A percentile compares a stretch with the other conserved stretches of the same genome.
phyloP scores from a whole-genome alignment of 2,329 filamentous ascomycete species.

The Pseudocercospora eumusae region DNA sequence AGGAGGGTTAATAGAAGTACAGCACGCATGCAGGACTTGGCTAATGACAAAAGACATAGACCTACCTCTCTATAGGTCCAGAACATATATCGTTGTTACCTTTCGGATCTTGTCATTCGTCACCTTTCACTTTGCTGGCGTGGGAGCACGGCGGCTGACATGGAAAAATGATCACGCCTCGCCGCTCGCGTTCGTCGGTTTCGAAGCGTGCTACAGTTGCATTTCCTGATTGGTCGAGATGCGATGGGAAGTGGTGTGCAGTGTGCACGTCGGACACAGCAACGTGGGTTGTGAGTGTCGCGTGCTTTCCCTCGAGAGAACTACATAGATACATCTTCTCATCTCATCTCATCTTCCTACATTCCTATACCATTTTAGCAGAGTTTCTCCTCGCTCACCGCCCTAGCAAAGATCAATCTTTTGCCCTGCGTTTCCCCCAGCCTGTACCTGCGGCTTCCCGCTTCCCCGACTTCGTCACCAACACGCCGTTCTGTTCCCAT shows the following conservation, averaged over 20 bases:
- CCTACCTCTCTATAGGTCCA: not conserved
- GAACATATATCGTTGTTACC: not conserved
- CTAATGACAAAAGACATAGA: not conserved
- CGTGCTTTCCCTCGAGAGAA: constrained; percentile 4
- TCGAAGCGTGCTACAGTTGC: not conserved
- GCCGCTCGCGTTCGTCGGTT: not conserved
- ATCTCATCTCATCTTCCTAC: not conserved
- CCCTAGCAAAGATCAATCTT: not conserved
- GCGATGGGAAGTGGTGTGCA: not conserved
- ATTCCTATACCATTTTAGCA: not conserved
- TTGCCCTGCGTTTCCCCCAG: constrained; percentile 4
- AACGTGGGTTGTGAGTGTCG: constrained; percentile 3
- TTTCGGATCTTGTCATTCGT: constrained; percentile 8
- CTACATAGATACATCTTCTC: not conserved
- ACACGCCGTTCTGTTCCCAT: not conserved
- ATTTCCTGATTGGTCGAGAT: not conserved
- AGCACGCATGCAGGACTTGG: not conserved
- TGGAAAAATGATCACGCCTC: constrained; percentile 4
- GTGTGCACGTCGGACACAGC: not conserved
- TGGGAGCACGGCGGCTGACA: constrained; percentile 2
- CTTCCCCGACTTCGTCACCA: no score
- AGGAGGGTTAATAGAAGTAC: not conserved
- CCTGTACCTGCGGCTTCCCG: constrained; percentile 6
- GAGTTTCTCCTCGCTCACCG: not conserved
- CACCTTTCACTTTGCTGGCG: not conserved